Percentiles rank a stretch among this genome's conserved stretches.
Conservation (phyloP, 192 early-diverging fungal genomes). For the Coemansia sp. region DNA sequence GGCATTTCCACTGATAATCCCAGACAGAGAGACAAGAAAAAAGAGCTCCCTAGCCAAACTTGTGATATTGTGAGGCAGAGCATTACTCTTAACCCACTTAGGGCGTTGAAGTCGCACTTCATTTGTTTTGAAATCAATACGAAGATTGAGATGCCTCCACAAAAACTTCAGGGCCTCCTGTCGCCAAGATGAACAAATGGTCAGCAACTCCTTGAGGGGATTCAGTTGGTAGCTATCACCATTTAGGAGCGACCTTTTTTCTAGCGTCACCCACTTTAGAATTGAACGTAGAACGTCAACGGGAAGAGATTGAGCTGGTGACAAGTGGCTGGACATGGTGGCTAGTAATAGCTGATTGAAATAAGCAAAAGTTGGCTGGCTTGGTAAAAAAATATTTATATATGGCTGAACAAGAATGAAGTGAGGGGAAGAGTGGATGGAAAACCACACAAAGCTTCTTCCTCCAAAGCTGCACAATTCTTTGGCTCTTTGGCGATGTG, state of each 20-base stretch:
- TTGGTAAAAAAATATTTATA: not conserved
- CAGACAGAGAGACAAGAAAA: not conserved
- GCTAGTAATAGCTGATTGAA: not conserved
- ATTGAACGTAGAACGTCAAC: not conserved
- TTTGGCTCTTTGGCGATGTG: too few relatives aligned
- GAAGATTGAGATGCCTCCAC: not conserved
- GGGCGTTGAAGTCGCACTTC: not conserved
- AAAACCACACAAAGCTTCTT: not conserved
- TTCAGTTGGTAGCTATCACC: not conserved
- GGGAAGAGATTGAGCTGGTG: not conserved
- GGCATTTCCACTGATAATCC: not conserved
- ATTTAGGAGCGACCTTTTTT: not conserved
- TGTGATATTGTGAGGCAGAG: not conserved
- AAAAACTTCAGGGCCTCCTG: not conserved
- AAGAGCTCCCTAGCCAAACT: not conserved
- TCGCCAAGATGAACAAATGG: not conserved
- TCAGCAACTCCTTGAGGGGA: not conserved
- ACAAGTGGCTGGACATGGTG: not conserved
- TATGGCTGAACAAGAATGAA: not conserved
- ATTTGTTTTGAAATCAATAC: not conserved
- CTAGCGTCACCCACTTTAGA: not conserved
- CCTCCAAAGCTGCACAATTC: too few relatives aligned
- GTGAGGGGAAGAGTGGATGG: not conserved
- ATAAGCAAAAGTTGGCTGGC: not conserved
- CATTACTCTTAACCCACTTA: not conserved